Conservation (phyloP, 176 grass and related monocot genomes). For the Poa pratensis region DNA sequence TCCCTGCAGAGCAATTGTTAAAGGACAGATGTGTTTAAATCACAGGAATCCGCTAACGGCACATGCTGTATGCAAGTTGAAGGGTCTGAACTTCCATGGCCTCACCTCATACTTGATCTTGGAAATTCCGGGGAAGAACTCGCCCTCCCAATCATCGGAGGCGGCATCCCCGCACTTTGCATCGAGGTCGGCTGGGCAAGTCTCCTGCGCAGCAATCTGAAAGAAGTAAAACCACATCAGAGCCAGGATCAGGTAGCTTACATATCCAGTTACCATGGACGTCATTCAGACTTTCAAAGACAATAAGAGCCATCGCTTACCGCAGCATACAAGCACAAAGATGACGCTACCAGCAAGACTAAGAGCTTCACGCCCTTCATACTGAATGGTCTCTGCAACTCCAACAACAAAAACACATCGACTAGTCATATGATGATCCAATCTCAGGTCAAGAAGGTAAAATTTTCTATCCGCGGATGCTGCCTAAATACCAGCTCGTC, state of each 20-base stretch:
- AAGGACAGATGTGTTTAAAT: background rate
- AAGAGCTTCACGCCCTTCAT: constrained; percentile 57
- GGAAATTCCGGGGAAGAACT: constrained; percentile 78
- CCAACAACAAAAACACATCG: background rate
- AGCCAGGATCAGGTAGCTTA: background rate
- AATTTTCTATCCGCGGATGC: background rate
- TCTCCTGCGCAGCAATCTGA: constrained; percentile 54
- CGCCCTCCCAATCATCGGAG: constrained; percentile 70
- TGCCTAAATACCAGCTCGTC: background rate
- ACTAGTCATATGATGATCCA: background rate
- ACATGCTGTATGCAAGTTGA: background rate
- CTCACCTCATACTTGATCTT: constrained; percentile 93
- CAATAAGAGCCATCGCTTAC: constrained; percentile 36
- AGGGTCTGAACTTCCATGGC: background rate
- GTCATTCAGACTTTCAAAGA: background rate
- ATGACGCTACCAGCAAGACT: constrained; percentile 42
- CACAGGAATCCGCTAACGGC: background rate
- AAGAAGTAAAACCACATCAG: background rate
- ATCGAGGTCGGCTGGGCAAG: constrained; percentile 67
- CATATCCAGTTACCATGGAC: background rate
- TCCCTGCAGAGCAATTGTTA: constrained; percentile 49
- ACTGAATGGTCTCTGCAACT: background rate
- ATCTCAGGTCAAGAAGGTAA: background rate
- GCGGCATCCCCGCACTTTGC: constrained; percentile 51
- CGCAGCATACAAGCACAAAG: constrained; percentile 33